A percentile compares a stretch with the other conserved stretches of the same genome.
phyloP scores from a whole-genome alignment of 495 filamentous ascomycete genomes.

The Annulohypoxylon moriforme region DNA sequence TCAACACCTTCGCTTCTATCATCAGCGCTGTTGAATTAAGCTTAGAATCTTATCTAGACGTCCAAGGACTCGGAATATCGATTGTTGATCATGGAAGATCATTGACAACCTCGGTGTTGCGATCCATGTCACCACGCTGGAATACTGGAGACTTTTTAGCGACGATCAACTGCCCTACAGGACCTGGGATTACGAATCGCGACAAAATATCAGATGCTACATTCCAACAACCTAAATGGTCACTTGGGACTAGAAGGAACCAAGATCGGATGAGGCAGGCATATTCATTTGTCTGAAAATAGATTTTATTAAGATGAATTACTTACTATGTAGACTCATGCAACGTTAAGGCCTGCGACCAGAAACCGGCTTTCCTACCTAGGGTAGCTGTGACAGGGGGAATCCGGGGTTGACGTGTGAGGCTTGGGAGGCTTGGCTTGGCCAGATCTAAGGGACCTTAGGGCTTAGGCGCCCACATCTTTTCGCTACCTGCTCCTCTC shows the following conservation, averaged over 20 bases:
- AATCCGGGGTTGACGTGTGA: slow-evolving; percentile 18
- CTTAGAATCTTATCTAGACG: slow-evolving; percentile 31
- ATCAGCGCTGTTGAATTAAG: slow-evolving; percentile 32
- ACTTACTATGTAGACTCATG: slow-evolving; percentile 8
- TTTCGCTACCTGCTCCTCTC: no score
- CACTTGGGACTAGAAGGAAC: neutral
- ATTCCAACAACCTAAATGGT: neutral
- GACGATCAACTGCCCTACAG: slow-evolving; percentile 25
- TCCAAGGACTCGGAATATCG: slow-evolving; percentile 1
- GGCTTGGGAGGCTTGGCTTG: slow-evolving; percentile 22
- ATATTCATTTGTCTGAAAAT: slow-evolving; percentile 9
- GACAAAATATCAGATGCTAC: slow-evolving; percentile 6
- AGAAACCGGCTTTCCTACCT: neutral
- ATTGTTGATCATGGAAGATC: slow-evolving; percentile 33
- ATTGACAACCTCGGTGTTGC: slow-evolving; percentile 28
- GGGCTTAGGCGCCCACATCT: slow-evolving; percentile 15
- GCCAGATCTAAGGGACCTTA: slow-evolving; percentile 30
- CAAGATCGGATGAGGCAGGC: slow-evolving; percentile 28
- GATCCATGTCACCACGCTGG: slow-evolving; percentile 34
- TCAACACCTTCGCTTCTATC: neutral
- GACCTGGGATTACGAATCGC: slow-evolving; percentile 9
- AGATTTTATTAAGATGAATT: neutral
- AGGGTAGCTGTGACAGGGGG: neutral
- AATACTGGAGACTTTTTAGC: slow-evolving; percentile 1
- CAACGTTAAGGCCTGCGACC: slow-evolving; percentile 29